These are phyloP conservation scores for Pyrus hybrid DNA, from an alignment of 331 rosid species.

Conservation along the genomic window DNA sequence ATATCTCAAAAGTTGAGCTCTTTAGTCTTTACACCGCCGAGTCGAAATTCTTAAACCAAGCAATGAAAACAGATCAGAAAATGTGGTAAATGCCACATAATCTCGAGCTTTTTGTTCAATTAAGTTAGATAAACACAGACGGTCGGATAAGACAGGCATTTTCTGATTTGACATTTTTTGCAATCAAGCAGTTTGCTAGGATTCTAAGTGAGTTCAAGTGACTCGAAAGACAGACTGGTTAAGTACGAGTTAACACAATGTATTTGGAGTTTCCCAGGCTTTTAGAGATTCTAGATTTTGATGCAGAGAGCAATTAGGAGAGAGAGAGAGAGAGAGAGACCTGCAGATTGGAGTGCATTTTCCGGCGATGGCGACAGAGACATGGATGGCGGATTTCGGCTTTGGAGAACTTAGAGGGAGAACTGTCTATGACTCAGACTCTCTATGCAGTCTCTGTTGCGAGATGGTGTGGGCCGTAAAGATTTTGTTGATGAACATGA, in stretches of 20 bases:
- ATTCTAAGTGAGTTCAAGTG: neutral
- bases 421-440: neutral
- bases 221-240: neutral
- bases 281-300: neutral
- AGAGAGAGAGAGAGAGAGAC: neutral
- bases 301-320: neutral
- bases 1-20: slow-evolving; percentile 10
- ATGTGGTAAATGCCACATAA: neutral
- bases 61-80: neutral
- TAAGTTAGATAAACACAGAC: neutral
- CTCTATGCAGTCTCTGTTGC: neutral
- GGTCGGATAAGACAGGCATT: neutral
- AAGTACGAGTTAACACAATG: neutral
- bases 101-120: neutral
- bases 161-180: neutral
- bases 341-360: neutral
- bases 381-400: neutral
- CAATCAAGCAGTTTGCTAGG: neutral
- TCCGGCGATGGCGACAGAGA: slow-evolving; percentile 1
- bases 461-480: neutral
- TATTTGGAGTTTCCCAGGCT: neutral
- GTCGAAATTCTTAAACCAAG: neutral
- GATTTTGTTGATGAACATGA: neutral
- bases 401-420: neutral
- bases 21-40: neutral